Evolutionary conservation across 2,329 filamentous ascomycete genomes (phyloP), one percentile per base, ranked within the genome.

Genomic region (Ophidiomyces ophidiicola): DNA sequence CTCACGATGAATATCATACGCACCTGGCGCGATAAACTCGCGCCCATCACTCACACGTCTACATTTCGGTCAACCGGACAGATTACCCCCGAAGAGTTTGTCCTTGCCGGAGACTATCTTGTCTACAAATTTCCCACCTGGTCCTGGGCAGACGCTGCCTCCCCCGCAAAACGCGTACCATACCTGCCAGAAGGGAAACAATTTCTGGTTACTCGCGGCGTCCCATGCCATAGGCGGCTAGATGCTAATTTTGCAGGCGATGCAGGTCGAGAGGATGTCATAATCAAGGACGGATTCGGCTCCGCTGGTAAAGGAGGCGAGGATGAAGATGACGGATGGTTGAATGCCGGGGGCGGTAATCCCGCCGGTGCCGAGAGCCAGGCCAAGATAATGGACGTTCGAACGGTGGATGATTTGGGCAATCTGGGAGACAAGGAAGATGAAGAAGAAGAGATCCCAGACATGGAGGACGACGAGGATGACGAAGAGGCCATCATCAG

Each of bases 51-150:
- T 44, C 80, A 93, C 61, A 92, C 78, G 37, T 96, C 88, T 3
- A 96, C 84, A 48, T 98, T 98, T 65, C 83, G 88, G 52, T 74
- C 76, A 53, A 94, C 87, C 3, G 90, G 90, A 49, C 83, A 96
- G 67, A 90, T 98, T 63, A 96, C 88, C 0, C 88, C 88, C 12
- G 88, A 94, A 56, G 90, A 98, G 70, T 98, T 98, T 62, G 72
- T 94, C 36, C 80, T 82, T 3, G 90, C 90, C 3, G 90, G 90
- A 52, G 90, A 98, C 67, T 98, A 96, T 60, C 78, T 98, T 25
- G 87, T 94, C 55, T 94, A 92, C 77, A 96, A 94, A 69, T 98
- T 98, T 65, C 90, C 88, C 6, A 93, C 88, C 43, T 98, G 90
- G 90, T 82, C 84, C 35, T 98, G 90, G 90, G 78, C 82, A 48